Evolutionary conservation across 805 yeast species (phyloP).

Genomic region (Diddensiella transvaalensis): DNA sequence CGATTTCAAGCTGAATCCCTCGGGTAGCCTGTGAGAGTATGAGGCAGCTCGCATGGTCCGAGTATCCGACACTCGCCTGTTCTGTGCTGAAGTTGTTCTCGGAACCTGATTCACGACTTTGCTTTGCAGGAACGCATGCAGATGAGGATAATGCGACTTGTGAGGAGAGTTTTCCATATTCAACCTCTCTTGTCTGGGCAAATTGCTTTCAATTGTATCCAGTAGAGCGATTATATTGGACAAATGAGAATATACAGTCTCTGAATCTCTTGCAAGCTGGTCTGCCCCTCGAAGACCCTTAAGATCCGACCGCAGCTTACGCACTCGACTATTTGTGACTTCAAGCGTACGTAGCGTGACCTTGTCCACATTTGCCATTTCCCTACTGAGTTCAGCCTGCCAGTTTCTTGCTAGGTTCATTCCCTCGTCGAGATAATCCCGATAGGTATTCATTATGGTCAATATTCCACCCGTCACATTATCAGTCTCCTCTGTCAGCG

Average conservation of each 20-base stretch:
- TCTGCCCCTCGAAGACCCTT: conserved; percentile 14
- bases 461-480: conserved; percentile 12
- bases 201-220: conserved; percentile 33
- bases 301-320: background rate
- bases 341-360: conserved; percentile 13
- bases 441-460: conserved; percentile 14
- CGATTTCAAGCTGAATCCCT: conserved; percentile 1
- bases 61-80: conserved; percentile 17
- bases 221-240: conserved; percentile 16
- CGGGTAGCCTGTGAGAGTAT: background rate
- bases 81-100: no score
- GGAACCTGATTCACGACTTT: background rate
- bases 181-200: conserved; percentile 39
- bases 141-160: conserved; percentile 42
- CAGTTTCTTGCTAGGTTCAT: conserved; percentile 14
- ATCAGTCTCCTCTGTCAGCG: conserved; percentile 7
- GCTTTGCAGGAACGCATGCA: conserved; percentile 32
- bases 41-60: conserved; percentile 10
- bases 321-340: conserved; percentile 13
- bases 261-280: conserved; percentile 9
- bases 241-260: conserved; percentile 16
- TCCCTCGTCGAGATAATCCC: conserved; percentile 20
- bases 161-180: conserved; percentile 38
- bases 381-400: conserved; percentile 16
- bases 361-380: conserved; percentile 21